Base-by-base conservation (phyloP, 768 basidiomycete species). In the Termitomyces eurrhizus region DNA sequence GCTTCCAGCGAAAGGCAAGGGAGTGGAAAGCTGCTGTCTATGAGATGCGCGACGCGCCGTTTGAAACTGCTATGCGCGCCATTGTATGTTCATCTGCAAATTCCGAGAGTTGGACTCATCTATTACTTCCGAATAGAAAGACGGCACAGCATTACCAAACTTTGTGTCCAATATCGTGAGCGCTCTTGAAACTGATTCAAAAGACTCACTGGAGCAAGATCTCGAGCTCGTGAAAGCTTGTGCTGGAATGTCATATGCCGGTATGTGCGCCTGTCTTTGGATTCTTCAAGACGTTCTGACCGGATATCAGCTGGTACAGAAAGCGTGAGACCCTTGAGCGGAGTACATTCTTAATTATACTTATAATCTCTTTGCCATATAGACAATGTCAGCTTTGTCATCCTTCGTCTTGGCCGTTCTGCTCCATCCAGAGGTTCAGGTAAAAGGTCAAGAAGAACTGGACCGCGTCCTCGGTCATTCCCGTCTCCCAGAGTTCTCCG, bases 1-100 rank as follows among this genome's bases (percentile, higher is more conserved):
- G 77, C 8, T 84, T 84, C 66, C 74, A 83, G 59, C 73, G 73
- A 24, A 80, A 80, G 65, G 82, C 82, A 13, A 73, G 73, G n/a
- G 69, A 77, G 56, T 83, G 83, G 82, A 79, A 77, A 49, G 69
- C 68, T 36, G 77, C 77, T 37, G 77, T 81, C 12, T 69, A 75
- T 45, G 77, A 79, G 57, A 83, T 84, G 83, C 75, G 75, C 44
- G 75, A 83, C 60, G 73, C 70, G 4, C 78, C 78, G 0, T 80
- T 78, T 60, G 66, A 68, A 24, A 69, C 73, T 26, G 77, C 77
- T 1, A 68, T 73, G 57, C 65, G 72, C 14, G 68, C 74, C 35
- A 67, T 81, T 63, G 83, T 81, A 58, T 56, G 74, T 65, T 51
- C 13, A 4, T 18, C 33, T 21, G 26, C 26, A 0, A 39, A 18